Percentiles rank a stretch among this genome's conserved stretches.
Evolutionary conservation across 2,329 filamentous ascomycete species (phyloP).

Genomic region (Calonectria hawksworthii): DNA sequence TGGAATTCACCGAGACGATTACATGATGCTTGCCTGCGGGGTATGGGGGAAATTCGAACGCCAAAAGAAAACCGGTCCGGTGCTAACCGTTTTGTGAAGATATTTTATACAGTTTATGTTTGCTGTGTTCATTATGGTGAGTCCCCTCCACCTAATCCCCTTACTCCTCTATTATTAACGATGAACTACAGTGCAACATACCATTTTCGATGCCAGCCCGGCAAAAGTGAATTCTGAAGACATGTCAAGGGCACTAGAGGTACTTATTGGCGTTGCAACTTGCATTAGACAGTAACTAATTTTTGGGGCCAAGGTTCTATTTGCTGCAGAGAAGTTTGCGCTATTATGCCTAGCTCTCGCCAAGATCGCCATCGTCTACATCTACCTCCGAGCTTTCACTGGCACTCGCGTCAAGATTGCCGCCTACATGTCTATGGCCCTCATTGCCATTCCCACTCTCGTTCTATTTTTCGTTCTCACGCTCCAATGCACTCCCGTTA

Average conservation of each 20-base stretch:
- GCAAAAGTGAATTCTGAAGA: background rate
- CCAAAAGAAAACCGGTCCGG: background rate
- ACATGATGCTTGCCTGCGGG: slow-evolving; percentile 53
- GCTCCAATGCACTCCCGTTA: slow-evolving; percentile 57
- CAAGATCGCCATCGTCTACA: slow-evolving; percentile 55
- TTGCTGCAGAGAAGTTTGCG: slow-evolving; percentile 51
- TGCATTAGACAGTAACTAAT: slow-evolving; percentile 1
- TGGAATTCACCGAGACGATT: slow-evolving; percentile 55
- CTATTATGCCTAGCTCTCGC: slow-evolving; percentile 55
- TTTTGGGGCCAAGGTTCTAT: slow-evolving; percentile 40
- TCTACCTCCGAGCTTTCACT: slow-evolving; percentile 57
- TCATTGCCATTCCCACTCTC: slow-evolving; percentile 52
- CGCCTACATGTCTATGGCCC: slow-evolving; percentile 50
- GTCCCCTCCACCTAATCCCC: background rate
- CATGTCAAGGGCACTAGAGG: slow-evolving; percentile 1
- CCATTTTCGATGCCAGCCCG: slow-evolving; percentile 13
- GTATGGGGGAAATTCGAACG: slow-evolving; percentile 39
- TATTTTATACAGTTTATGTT: slow-evolving; percentile 42
- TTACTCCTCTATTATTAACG: background rate
- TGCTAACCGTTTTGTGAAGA: slow-evolving; percentile 27
- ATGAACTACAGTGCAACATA: slow-evolving; percentile 6
- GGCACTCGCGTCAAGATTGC: slow-evolving; percentile 49
- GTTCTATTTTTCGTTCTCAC: slow-evolving; percentile 55
- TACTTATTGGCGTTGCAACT: background rate
- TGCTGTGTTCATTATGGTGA: slow-evolving; percentile 14